These are phyloP conservation scores for Pulicaria dysenterica DNA, from an alignment of 129 eudicot genomes.

Conservation along the genomic window DNA sequence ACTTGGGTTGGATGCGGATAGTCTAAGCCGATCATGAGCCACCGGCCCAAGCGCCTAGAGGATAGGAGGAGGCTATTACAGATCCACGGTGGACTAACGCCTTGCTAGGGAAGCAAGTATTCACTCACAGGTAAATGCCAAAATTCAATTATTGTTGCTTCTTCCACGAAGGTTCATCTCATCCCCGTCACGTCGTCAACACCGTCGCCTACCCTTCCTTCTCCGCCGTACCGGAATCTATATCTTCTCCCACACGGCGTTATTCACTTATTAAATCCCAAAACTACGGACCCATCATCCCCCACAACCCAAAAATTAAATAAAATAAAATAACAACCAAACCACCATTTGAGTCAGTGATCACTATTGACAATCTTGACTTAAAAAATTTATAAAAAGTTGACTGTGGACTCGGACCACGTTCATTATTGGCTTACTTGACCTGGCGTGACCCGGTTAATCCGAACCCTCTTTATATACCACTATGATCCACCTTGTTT, in stretches of 20 bases:
- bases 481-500: slow-evolving; percentile 18
- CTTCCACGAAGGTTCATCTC: slow-evolving; percentile 30
- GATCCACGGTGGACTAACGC: slow-evolving; percentile 15
- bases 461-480: slow-evolving; percentile 30
- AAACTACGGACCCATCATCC: too few relatives aligned
- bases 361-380: slow-evolving; percentile 17
- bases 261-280: background rate
- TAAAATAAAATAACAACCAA: too few relatives aligned
- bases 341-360: too few relatives aligned
- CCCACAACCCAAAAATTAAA: too few relatives aligned
- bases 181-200: slow-evolving; percentile 23
- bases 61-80: background rate
- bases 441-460: slow-evolving; percentile 32
- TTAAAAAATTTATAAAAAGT: slow-evolving; percentile 11
- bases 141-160: slow-evolving; percentile 18
- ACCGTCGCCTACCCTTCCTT: slow-evolving; percentile 27
- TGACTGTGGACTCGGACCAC: slow-evolving; percentile 35
- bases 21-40: background rate
- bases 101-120: background rate
- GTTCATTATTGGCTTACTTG: slow-evolving; percentile 23
- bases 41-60: background rate
- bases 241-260: background rate
- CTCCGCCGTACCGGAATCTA: slow-evolving; percentile 29
- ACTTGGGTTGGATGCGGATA: too few relatives aligned
- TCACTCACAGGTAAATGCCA: background rate